Evolutionary conservation across 1,284 basidiomycete genomes (phyloP).

Genomic region (Leucoagaricus sp.): DNA sequence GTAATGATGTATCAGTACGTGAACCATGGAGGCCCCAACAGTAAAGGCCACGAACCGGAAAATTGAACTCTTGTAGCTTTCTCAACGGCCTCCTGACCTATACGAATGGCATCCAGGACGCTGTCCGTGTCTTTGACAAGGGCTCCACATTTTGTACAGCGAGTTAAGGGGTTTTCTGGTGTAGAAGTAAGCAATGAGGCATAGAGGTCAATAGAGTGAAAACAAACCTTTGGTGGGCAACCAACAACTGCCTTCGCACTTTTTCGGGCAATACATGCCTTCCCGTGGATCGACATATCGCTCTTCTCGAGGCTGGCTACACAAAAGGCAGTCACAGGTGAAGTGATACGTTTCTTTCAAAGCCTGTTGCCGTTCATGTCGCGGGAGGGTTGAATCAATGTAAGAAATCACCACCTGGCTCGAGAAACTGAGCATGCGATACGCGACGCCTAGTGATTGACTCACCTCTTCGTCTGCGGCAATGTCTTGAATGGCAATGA

Average conservation of each 20-base stretch:
- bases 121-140: constrained; percentile 50
- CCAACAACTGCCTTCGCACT: constrained; percentile 61
- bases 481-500: constrained; percentile 72
- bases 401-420: constrained; percentile 73
- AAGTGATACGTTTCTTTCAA: constrained; percentile 83
- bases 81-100: constrained; percentile 69
- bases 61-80: constrained; percentile 66
- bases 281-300: constrained; percentile 64
- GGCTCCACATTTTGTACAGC: constrained; percentile 62
- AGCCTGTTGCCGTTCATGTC: constrained; percentile 52
- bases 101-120: constrained; percentile 58
- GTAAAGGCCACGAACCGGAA: constrained; percentile 43
- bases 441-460: background rate
- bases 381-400: constrained; percentile 80
- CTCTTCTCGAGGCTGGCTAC: constrained; percentile 28
- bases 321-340: constrained; percentile 70
- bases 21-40: no score
- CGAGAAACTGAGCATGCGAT: constrained; percentile 4
- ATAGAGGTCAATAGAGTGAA: background rate
- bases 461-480: constrained; percentile 68
- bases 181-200: background rate
- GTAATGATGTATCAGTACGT: no score
- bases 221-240: constrained; percentile 56
- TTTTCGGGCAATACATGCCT: constrained; percentile 64
- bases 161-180: constrained; percentile 45